Conservation (phyloP, 1,284 basidiomycete species). For the Tylopilus sp. region DNA sequence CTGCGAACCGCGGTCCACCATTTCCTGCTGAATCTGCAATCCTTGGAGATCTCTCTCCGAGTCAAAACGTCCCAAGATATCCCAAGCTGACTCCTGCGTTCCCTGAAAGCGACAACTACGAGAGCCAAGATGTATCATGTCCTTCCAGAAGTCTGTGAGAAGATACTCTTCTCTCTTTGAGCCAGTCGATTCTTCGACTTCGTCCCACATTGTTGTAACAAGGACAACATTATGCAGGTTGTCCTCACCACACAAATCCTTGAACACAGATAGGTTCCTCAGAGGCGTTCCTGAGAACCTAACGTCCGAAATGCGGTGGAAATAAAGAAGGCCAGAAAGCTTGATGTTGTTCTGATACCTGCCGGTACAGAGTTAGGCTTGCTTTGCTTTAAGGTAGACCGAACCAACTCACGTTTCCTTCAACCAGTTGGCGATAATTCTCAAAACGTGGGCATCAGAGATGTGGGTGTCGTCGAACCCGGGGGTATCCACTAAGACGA, state of each 20-base stretch:
- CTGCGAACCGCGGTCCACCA: not conserved
- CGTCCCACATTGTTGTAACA: slow-evolving; percentile 44
- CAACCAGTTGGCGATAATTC: slow-evolving; percentile 32
- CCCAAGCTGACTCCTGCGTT: slow-evolving; percentile 3
- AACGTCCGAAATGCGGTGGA: slow-evolving; percentile 51
- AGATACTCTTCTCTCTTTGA: slow-evolving; percentile 19
- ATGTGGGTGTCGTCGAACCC: slow-evolving; percentile 34
- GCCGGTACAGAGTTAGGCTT: slow-evolving; percentile 1
- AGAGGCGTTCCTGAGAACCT: slow-evolving; percentile 51
- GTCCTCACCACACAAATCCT: slow-evolving; percentile 34
- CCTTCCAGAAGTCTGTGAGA: slow-evolving; percentile 1
- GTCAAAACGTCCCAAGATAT: not conserved
- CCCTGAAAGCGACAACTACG: not conserved
- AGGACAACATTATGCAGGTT: slow-evolving; percentile 38
- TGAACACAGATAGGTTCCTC: slow-evolving; percentile 36
- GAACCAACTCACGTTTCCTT: slow-evolving; percentile 29
- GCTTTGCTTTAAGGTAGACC: too few species aligned
- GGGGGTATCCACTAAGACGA: slow-evolving; percentile 39
- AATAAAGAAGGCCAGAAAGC: slow-evolving; percentile 38
- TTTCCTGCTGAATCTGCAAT: not conserved
- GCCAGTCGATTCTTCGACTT: slow-evolving; percentile 31
- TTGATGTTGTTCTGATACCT: slow-evolving; percentile 29
- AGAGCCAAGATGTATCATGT: slow-evolving; percentile 1
- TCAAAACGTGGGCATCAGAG: slow-evolving; percentile 27
- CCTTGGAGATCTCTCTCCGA: not conserved